Base-by-base conservation (phyloP, 148 eudicot species). In the Rheum nobile region DNA sequence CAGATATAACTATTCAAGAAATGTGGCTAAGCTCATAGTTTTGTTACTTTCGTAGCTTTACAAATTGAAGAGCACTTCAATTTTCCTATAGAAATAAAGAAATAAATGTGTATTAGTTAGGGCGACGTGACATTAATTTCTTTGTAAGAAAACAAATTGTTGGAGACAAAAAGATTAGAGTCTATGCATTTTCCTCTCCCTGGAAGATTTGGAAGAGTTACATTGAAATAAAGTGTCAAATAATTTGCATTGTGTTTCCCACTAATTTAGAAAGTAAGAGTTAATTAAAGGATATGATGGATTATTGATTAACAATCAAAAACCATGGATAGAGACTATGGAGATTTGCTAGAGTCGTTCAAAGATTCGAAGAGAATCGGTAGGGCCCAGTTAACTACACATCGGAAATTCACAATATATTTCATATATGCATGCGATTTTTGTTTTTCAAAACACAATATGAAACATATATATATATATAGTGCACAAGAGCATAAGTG, bases 201-300 rank as follows among this genome's bases (percentile, higher is more conserved):
- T 65, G 70, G 38, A 65, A 17, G 70, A 65, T 65, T 65, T 31
- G 70, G 21, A 41, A 5, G 70, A 28, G 70, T 65, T 65, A 65
- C 38, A 34, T 65, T 28, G 4, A 61, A 29, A 65, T 65, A 65
- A 65, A 65, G 70, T 65, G 9, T 32, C 70, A 65, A 65, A 65
- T 65, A 65, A 65, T 65, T 31, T 31, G 70, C 39, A 65, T 61
- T 61, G 39, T 65, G 38, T 65, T 65, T 31, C 41, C 70, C 70
- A 65, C 70, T 65, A 65, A 65, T 32, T 65, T 65, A 31, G 21
- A 65, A 65, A 63, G 69, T 14, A 63, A 29, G 69, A 14, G 69
- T 31, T 65, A 16, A 34, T 65, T 13, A 28, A 57, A 28, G 12
- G 35, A 34, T 65, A 65, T 31, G 70, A 31, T 7, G 1, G 16